These are phyloP conservation scores for Sporothrix inflata DNA, from an alignment of 2,329 filamentous ascomycete species.

Conservation along the genomic window DNA sequence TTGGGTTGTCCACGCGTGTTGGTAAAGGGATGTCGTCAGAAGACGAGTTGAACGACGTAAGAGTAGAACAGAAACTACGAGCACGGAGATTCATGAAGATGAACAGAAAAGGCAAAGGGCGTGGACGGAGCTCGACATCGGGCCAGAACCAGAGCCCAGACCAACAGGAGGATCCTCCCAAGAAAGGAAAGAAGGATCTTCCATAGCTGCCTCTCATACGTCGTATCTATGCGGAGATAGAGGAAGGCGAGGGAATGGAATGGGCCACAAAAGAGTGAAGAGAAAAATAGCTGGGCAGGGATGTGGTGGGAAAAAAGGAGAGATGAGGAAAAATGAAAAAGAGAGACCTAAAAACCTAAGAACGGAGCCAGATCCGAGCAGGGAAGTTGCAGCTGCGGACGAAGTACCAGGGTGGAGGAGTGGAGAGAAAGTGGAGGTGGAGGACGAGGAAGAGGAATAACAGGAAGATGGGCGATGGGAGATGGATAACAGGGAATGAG, in stretches of 20 bases:
- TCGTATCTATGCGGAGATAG: slow-evolving; percentile 14
- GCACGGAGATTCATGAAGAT: background rate
- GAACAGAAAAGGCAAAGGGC: background rate
- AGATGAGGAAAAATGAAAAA: background rate
- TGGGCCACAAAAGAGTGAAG: background rate
- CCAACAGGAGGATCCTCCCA: slow-evolving; percentile 10
- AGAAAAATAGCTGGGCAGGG: slow-evolving; percentile 2
- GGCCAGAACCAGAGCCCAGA: background rate
- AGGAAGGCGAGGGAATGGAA: background rate
- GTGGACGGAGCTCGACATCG: too few species aligned
- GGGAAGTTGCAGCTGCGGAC: background rate
- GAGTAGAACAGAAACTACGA: background rate
- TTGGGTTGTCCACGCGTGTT: background rate
- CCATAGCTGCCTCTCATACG: background rate
- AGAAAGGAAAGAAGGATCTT: slow-evolving; percentile 14
- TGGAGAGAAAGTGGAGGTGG: background rate
- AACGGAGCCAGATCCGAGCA: slow-evolving; percentile 17
- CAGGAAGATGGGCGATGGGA: too few species aligned
- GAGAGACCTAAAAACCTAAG: background rate
- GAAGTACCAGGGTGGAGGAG: background rate
- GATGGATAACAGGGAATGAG: background rate
- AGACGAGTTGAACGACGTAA: background rate
- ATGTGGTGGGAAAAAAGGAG: background rate
- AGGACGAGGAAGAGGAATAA: background rate
- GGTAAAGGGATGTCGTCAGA: background rate